Percentiles rank a stretch among this genome's conserved stretches.
Evolutionary conservation across 2,329 filamentous ascomycete genomes (phyloP).

Genomic region (Diplodia intermedia): DNA sequence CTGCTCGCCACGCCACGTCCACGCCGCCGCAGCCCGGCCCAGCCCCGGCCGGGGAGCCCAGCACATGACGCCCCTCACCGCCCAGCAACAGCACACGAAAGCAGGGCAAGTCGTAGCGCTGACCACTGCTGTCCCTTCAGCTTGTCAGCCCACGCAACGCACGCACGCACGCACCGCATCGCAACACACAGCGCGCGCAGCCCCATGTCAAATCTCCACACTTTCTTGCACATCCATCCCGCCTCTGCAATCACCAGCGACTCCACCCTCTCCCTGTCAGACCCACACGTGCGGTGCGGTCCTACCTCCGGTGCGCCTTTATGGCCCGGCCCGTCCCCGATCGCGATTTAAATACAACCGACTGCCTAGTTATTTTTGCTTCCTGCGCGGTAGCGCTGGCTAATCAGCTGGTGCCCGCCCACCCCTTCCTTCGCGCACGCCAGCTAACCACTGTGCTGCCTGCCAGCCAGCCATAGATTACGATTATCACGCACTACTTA

Average conservation of each 20-base stretch:
- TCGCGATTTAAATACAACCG: background rate
- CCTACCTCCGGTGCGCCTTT: constrained; percentile 18
- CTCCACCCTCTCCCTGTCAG: background rate
- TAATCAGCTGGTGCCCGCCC: background rate
- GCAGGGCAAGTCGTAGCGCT: constrained; percentile 1
- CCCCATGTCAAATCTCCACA: constrained; percentile 4
- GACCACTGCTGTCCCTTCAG: background rate
- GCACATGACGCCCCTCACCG: background rate
- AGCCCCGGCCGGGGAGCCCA: background rate
- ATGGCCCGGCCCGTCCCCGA: constrained; percentile 26
- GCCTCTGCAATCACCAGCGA: background rate
- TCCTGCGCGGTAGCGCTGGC: background rate
- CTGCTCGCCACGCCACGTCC: background rate
- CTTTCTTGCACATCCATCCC: background rate
- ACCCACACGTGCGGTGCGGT: constrained; percentile 1
- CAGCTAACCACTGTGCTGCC: background rate
- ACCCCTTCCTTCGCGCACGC: background rate
- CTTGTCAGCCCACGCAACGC: constrained; percentile 1
- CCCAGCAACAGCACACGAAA: background rate
- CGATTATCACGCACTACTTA: constrained; percentile 1
- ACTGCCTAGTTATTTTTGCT: background rate
- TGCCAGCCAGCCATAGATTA: background rate
- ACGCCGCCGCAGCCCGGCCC: background rate
- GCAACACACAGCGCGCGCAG: too few relatives aligned
- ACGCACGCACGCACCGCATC: background rate